Percentiles rank a stretch among this genome's conserved stretches.
Evolutionary conservation across 179 eudicot species (phyloP).

Genomic region (Drosera spatulata): DNA sequence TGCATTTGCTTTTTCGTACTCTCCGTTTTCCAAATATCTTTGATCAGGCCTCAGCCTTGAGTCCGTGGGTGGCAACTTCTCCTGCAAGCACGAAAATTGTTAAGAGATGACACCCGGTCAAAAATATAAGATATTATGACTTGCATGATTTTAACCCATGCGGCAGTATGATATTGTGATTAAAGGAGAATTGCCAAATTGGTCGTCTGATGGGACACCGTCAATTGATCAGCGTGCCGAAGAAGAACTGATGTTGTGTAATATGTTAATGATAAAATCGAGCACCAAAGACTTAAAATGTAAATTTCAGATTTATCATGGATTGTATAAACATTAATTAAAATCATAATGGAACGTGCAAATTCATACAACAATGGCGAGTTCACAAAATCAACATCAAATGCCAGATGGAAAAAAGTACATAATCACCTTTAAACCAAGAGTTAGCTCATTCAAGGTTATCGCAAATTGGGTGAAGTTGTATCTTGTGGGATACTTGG

Average conservation of each 20-base stretch:
- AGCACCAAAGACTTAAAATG: no score
- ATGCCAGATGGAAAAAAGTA: neutral
- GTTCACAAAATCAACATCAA: neutral
- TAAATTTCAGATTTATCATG: no score
- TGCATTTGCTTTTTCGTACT: slow-evolving; percentile 49
- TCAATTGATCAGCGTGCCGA: no score
- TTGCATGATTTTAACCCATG: no score
- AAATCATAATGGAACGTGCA: no score
- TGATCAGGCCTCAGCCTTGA: slow-evolving; percentile 73
- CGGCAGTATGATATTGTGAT: no score
- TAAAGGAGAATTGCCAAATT: no score
- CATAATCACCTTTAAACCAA: slow-evolving; percentile 61
- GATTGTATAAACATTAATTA: no score
- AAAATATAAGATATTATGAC: neutral
- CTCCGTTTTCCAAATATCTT: slow-evolving; percentile 16
- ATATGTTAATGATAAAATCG: no score
- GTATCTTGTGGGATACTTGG: slow-evolving; percentile 70
- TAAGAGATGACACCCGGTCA: neutral
- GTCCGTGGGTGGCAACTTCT: slow-evolving; percentile 67
- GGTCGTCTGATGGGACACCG: no score
- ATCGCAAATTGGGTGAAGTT: slow-evolving; percentile 50
- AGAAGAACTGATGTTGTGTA: no score
- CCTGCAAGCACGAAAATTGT: slow-evolving; percentile 19
- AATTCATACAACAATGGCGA: no score
- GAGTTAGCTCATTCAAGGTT: slow-evolving; percentile 42